Evolutionary conservation across 495 filamentous ascomycete species (phyloP), one percentile per base, ranked within the genome.

Genomic region (Penicillium egyptiacum): DNA sequence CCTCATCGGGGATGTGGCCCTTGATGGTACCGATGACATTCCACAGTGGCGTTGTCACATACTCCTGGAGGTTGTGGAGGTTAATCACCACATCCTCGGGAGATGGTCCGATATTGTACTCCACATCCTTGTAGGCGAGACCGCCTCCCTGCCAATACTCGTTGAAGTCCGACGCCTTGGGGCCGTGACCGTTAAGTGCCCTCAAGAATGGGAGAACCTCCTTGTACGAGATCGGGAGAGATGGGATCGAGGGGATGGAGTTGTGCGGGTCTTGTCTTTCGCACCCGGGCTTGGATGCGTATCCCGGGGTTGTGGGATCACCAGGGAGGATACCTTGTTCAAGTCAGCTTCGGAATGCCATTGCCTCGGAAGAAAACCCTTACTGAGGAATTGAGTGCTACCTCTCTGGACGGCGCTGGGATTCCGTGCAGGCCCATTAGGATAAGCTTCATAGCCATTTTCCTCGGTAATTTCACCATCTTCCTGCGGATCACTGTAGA

Each of bases 11-110:
- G 50, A 96, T 85, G 9, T 84, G 87, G n/a, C 94, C 94, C 55
- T 96, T 96, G 71, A 98, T 92, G 28, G 92, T 79, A 31, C 94
- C 94, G 58, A 98, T 95, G 12, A 94, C 91, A 61, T 98, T 90
- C 95, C 95, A 98, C 53, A 94, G 72, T 4, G 92, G 91, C 0
- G 91, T 96, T 0, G 81, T 95, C 20, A 87, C 84, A 62, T 98
- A 96, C 42, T 96, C 88, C 69, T 96, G 90, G 58, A 91, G 77
- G 66, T 96, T 98, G 64, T 88, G 75, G 12, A 98, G 80, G 65
- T 95, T 94, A 50, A 98, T 77, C 3, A 86, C 83, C 1, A 94
- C 70, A 43, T 83, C 69, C 16, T 88, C 82, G 0, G 91, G 91
- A 2, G 92, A 89, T 4, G 94, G 95, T 5, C 94, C 94, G 55